A percentile compares a stretch with the other conserved stretches of the same genome.
These are phyloP conservation scores for Termitomyces sp. DNA, from an alignment of 768 basidiomycete species.

Conservation along the genomic window DNA sequence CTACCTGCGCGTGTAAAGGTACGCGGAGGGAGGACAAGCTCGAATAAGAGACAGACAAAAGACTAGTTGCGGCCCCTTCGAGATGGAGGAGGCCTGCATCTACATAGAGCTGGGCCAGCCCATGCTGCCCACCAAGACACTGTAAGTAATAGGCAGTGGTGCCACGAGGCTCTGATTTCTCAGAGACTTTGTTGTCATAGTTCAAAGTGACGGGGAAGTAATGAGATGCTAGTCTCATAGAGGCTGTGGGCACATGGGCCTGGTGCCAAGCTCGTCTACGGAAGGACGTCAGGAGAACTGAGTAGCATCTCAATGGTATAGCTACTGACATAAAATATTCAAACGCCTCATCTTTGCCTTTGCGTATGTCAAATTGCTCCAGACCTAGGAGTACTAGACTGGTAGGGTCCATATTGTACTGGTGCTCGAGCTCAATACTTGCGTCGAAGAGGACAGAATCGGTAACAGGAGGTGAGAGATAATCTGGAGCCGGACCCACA, in stretches of 20 bases:
- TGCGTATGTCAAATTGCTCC: slow-evolving; percentile 71
- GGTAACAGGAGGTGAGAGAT: slow-evolving; percentile 48
- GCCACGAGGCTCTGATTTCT: slow-evolving; percentile 43
- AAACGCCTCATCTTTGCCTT: slow-evolving; percentile 74
- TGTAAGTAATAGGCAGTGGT: slow-evolving; percentile 60
- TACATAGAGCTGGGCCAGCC: slow-evolving; percentile 71
- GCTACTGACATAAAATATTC: slow-evolving; percentile 71
- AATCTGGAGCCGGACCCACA: slow-evolving; percentile 67
- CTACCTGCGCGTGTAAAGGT: slow-evolving; percentile 45
- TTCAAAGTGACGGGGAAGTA: slow-evolving; percentile 61
- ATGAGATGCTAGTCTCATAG: slow-evolving; percentile 72
- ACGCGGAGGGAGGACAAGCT: slow-evolving; percentile 77
- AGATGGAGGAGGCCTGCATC: slow-evolving; percentile 78
- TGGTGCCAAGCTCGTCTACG: slow-evolving; percentile 80
- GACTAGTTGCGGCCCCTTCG: slow-evolving; percentile 73
- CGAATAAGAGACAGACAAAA: slow-evolving; percentile 71
- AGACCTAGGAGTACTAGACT: slow-evolving; percentile 70
- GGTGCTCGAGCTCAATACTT: slow-evolving; percentile 50
- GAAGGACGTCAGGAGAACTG: slow-evolving; percentile 5
- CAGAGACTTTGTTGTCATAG: slow-evolving; percentile 28
- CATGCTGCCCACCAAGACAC: slow-evolving; percentile 61
- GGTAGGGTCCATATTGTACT: slow-evolving; percentile 85
- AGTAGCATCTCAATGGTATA: not conserved
- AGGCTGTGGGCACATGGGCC: slow-evolving; percentile 69
- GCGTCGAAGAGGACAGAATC: slow-evolving; percentile 53